phyloP scores from a whole-genome alignment of 164 flowering plant species.

The Brasenia schreberi region DNA sequence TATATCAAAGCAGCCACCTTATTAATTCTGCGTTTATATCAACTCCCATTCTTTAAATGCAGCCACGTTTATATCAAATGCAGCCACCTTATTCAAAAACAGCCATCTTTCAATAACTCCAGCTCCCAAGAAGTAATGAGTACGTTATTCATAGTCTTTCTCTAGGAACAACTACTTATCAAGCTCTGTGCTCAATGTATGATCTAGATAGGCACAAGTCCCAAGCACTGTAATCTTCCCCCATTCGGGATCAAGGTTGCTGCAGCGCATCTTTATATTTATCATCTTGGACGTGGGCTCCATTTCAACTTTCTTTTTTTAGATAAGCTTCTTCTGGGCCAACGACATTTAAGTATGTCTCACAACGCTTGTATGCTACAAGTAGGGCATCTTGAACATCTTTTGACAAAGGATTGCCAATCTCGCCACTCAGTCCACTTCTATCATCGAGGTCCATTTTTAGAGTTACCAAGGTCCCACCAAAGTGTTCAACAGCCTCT shows the following conservation, averaged over 20 bases:
- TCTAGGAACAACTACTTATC: background rate
- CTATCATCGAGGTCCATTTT: constrained; percentile 85
- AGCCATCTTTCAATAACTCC: too few relatives aligned
- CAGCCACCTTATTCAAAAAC: too few relatives aligned
- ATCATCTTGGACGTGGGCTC: constrained; percentile 83
- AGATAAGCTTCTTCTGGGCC: constrained; percentile 71
- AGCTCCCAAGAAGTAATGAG: too few relatives aligned
- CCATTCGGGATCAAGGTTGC: constrained; percentile 78
- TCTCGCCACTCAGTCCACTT: constrained; percentile 79
- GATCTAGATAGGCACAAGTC: constrained; percentile 29
- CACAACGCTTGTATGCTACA: constrained; percentile 43
- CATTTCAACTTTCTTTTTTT: constrained; percentile 73
- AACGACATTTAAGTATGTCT: constrained; percentile 63
- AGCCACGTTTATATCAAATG: too few relatives aligned
- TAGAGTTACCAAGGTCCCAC: constrained; percentile 45
- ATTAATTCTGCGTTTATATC: too few relatives aligned
- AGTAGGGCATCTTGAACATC: constrained; percentile 37
- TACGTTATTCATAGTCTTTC: too few relatives aligned
- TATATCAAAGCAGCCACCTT: too few relatives aligned
- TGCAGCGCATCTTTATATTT: constrained; percentile 81
- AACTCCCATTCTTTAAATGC: too few relatives aligned
- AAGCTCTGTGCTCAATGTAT: constrained; percentile 38
- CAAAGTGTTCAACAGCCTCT: constrained; percentile 76
- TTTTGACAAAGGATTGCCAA: constrained; percentile 54
- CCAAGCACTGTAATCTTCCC: constrained; percentile 47